Percentiles rank a stretch among this genome's conserved stretches.
Evolutionary conservation across 2,329 filamentous ascomycete species (phyloP).

Genomic region (Neonectria coccinea): DNA sequence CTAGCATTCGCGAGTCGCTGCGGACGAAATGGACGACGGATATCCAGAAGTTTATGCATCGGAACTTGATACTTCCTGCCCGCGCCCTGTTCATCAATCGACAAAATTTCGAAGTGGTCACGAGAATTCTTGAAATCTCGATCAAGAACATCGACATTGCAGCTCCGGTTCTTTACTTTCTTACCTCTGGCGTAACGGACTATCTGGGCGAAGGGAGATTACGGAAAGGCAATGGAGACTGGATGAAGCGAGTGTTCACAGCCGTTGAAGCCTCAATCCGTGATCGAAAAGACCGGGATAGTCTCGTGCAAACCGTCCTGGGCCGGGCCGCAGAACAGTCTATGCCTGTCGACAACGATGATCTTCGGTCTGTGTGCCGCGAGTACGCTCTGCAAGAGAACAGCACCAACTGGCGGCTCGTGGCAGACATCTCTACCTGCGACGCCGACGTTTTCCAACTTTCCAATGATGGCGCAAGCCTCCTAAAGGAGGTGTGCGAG

Average conservation of each 20-base stretch:
- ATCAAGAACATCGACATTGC: slow-evolving; percentile 51
- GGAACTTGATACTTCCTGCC: slow-evolving; percentile 64
- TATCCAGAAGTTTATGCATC: slow-evolving; percentile 62
- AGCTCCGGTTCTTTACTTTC: slow-evolving; percentile 59
- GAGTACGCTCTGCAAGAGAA: slow-evolving; percentile 54
- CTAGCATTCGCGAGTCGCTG: slow-evolving; percentile 25
- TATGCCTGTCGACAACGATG: slow-evolving; percentile 53
- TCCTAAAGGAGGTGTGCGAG: slow-evolving; percentile 56
- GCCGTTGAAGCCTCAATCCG: slow-evolving; percentile 47
- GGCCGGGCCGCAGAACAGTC: slow-evolving; percentile 46
- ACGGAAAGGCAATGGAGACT: slow-evolving; percentile 53
- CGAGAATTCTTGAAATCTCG: slow-evolving; percentile 55
- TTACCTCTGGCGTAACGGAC: slow-evolving; percentile 51
- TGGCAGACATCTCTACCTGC: slow-evolving; percentile 56
- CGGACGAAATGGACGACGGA: slow-evolving; percentile 58
- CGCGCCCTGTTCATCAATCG: slow-evolving; percentile 60
- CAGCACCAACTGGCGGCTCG: slow-evolving; percentile 56
- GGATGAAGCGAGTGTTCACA: slow-evolving; percentile 53
- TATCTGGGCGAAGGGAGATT: slow-evolving; percentile 42
- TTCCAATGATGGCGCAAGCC: slow-evolving; percentile 51
- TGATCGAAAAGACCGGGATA: slow-evolving; percentile 40
- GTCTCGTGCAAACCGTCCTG: slow-evolving; percentile 49
- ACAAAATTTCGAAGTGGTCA: slow-evolving; percentile 56
- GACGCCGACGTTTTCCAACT: slow-evolving; percentile 62
- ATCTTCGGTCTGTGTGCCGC: slow-evolving; percentile 57